Evolutionary conservation across 2,329 filamentous ascomycete genomes (phyloP).

Genomic region (Alternaria sp.): DNA sequence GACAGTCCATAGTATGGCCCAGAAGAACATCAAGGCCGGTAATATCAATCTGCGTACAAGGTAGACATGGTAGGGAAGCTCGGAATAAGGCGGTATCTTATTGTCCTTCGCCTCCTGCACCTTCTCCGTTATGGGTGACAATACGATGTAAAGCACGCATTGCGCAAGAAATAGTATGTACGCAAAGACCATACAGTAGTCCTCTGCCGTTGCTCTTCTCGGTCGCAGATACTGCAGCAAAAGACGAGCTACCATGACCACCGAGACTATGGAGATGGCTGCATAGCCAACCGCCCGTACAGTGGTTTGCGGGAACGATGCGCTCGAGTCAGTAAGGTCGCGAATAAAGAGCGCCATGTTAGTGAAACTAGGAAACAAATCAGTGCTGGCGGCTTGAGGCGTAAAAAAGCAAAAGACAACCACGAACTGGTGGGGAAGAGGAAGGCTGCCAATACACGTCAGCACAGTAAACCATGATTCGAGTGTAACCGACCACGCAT

Average conservation of each 20-base stretch:
- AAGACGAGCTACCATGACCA: slow-evolving; percentile 1
- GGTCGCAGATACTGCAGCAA: neutral
- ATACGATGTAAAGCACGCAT: slow-evolving; percentile 5
- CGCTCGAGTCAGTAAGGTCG: neutral
- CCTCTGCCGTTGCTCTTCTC: neutral
- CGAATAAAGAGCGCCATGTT: neutral
- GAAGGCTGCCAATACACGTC: neutral
- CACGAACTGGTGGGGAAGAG: neutral
- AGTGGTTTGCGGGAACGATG: slow-evolving; percentile 4
- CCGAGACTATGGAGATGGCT: slow-evolving; percentile 2
- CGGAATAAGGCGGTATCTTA: neutral
- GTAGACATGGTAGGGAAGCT: neutral
- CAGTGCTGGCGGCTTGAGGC: neutral
- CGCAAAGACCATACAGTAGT: slow-evolving; percentile 1
- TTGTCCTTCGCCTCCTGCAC: neutral
- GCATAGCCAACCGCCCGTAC: slow-evolving; percentile 1
- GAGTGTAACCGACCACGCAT: neutral
- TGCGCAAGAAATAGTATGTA: slow-evolving; percentile 6
- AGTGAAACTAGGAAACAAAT: neutral
- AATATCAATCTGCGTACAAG: neutral
- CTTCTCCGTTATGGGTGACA: slow-evolving; percentile 1
- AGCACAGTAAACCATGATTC: neutral
- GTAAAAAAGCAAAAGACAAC: neutral
- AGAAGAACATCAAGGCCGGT: slow-evolving; percentile 10
- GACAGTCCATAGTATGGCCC: slow-evolving; percentile 10